Evolutionary conservation across 345 rosid species (phyloP).

Genomic region (Boechera divaricarpa): DNA sequence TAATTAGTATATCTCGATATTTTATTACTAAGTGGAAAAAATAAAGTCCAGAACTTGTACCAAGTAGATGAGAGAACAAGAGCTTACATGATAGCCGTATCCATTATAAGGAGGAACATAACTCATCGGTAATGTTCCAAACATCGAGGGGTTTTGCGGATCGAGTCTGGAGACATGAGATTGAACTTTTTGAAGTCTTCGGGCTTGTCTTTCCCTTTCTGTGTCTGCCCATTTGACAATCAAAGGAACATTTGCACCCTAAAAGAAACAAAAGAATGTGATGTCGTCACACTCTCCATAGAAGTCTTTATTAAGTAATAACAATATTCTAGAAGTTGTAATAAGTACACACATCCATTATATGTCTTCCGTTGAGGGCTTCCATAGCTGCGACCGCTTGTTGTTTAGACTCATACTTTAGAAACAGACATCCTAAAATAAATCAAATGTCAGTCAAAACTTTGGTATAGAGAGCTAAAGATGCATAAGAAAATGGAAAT

Average conservation of each 20-base stretch:
- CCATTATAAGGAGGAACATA: constrained; percentile 84
- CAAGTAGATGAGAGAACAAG: background rate
- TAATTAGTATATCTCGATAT: background rate
- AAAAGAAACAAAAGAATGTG: constrained; percentile 39
- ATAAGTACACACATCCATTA: constrained; percentile 83
- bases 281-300: background rate
- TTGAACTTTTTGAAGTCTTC: constrained; percentile 87
- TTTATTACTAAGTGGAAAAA: background rate
- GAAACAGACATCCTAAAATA: constrained; percentile 82
- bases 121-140: constrained; percentile 90
- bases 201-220: constrained; percentile 91
- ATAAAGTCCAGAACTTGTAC: background rate
- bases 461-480: background rate
- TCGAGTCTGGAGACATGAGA: constrained; percentile 62
- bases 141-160: constrained; percentile 75
- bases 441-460: background rate
- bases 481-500: background rate
- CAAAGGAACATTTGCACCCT: constrained; percentile 97
- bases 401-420: constrained; percentile 92
- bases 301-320: background rate
- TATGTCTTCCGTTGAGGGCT: constrained; percentile 86
- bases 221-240: constrained; percentile 99
- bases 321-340: constrained; percentile 8
- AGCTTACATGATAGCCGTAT: constrained; percentile 86
- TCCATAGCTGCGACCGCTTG: constrained; percentile 91